These are phyloP conservation scores for Laguncularia racemosa DNA, from an alignment of 345 rosid genomes.

Conservation along the genomic window DNA sequence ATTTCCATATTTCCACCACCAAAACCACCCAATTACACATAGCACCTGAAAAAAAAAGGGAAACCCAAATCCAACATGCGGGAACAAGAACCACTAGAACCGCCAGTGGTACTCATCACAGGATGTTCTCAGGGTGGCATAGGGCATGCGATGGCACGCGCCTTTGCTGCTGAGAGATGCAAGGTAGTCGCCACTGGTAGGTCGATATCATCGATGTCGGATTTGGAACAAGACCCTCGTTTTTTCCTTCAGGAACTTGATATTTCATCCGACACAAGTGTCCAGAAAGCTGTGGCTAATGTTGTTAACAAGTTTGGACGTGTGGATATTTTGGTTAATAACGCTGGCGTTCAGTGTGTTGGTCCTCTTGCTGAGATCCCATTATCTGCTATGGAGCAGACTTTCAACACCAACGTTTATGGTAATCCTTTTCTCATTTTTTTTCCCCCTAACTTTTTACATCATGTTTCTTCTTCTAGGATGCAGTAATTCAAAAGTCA, in stretches of 20 bases:
- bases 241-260: constrained; percentile 65
- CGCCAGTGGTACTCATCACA: constrained; percentile 59
- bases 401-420: constrained; percentile 67
- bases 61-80: neutral
- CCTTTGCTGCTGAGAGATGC: constrained; percentile 54
- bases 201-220: constrained; percentile 53
- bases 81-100: neutral
- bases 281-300: constrained; percentile 28
- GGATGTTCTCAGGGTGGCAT: constrained; percentile 86
- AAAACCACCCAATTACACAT: too few relatives aligned
- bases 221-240: constrained; percentile 56
- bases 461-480: neutral
- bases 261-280: constrained; percentile 60
- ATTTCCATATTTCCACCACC: too few relatives aligned
- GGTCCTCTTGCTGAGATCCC: constrained; percentile 87
- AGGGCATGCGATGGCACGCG: constrained; percentile 76
- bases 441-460: neutral
- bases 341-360: constrained; percentile 78
- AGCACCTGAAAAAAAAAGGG: too few relatives aligned
- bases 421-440: constrained; percentile 23
- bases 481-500: neutral
- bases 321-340: constrained; percentile 77
- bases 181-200: constrained; percentile 71
- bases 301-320: constrained; percentile 55
- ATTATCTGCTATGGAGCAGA: constrained; percentile 39